A percentile compares a stretch with the other conserved stretches of the same genome.
phyloP scores from a whole-genome alignment of 2,329 filamentous ascomycete genomes.

The Fusarium tanahbumbuense region DNA sequence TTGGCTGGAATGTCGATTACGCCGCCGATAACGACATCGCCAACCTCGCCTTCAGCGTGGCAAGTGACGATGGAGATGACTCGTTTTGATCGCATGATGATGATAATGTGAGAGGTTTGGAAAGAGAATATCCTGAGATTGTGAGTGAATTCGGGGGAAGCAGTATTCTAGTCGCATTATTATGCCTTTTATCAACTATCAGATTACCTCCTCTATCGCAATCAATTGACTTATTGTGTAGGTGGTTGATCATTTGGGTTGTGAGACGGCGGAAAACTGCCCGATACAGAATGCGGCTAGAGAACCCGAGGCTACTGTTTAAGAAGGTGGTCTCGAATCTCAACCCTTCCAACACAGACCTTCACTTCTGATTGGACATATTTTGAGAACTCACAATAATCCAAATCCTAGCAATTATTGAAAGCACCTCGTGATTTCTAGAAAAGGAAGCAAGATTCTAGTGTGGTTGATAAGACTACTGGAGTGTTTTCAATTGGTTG shows the following conservation, averaged over 20 bases:
- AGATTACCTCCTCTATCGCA: not conserved
- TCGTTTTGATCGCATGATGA: conserved; percentile 21
- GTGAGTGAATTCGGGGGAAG: not conserved
- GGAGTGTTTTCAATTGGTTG: not conserved
- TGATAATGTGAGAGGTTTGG: not conserved
- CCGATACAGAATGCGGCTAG: conserved; percentile 10
- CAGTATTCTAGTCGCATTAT: not conserved
- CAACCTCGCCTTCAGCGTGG: conserved; percentile 57
- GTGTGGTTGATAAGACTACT: not conserved
- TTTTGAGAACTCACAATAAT: rapidly evolving
- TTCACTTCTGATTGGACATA: not conserved
- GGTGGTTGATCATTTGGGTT: not conserved
- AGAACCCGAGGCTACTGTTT: conserved; percentile 14
- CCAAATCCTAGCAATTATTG: not conserved
- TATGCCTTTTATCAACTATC: conserved; percentile 9
- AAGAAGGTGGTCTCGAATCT: not conserved
- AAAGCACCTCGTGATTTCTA: not conserved
- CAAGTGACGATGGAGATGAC: conserved; percentile 50
- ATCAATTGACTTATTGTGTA: not conserved
- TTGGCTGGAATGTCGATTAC: conserved; percentile 57
- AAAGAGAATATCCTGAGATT: not conserved
- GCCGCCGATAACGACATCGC: conserved; percentile 62
- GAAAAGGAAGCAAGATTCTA: not conserved
- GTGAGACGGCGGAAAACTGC: conserved; percentile 13
- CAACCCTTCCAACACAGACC: not conserved